Base-by-base conservation (phyloP, 73 alveolate species). In the Tetrahymena elliotti region DNA sequence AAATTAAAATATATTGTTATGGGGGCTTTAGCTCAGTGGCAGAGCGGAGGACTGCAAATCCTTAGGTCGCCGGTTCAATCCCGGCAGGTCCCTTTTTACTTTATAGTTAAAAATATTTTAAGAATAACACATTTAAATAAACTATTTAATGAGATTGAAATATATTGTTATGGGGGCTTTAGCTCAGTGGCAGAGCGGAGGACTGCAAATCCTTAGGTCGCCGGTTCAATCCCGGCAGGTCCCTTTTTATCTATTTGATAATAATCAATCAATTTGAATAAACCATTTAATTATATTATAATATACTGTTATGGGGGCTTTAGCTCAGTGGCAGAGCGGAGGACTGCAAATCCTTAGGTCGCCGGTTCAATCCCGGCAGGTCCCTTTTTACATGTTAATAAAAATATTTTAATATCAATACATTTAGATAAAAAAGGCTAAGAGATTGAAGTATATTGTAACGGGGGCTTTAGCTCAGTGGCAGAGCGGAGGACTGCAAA, bases 321-420 rank as follows among this genome's bases (percentile, higher is more conserved):
- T 68, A 68, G 88, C 88, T 68, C 88, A 68, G 88, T 31, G 88
- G 88, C 88, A 68, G 88, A 68, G 88, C 88, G 88, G 88, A 68
- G 36, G 88, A 68, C 88, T 68, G 88, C 88, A 68, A 68, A 68
- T 68, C 88, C 36, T 68, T 68, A 68, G 88, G 88, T 68, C 88
- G 88, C 88, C 88, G 88, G 88, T 68, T 68, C 88, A 68, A 68
- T 68, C 88, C 88, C 88, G 88, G 88, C 88, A 68, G 88, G 88
- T 68, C 88, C 88, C 88, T 68, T 68, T 68, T 68, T 68, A 6
- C 20, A 13, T 16, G 20, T 13, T 54, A n/a, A 10, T 3, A 54
- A n/a, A 54, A 54, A 13, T 13, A 6, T 1, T 3, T 54, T n/a
- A 54, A 31, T 8, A 54, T 7, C 31, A 52, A 18, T 52, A 52